Conservation (phyloP, 805 yeast genomes). For the Lipomyces sp. region DNA sequence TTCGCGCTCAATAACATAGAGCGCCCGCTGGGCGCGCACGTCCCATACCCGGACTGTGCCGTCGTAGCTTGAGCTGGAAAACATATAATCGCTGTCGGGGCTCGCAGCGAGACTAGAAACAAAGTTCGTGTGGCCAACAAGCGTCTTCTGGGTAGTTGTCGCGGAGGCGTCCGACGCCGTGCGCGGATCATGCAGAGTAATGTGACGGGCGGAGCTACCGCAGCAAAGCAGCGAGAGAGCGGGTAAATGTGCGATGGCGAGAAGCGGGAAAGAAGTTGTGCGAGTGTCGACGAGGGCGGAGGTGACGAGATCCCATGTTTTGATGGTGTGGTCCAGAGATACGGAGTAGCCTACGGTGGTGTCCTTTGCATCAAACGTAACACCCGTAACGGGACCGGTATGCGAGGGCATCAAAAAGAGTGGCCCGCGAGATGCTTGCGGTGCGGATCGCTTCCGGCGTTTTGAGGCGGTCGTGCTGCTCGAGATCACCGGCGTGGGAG, state of each 20-base stretch:
- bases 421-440: slow-evolving; percentile 78
- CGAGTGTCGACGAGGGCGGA: slow-evolving; percentile 81
- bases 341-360: slow-evolving; percentile 85
- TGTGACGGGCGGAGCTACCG: slow-evolving; percentile 98
- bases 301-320: slow-evolving; percentile 95
- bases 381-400: slow-evolving; percentile 81
- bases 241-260: slow-evolving; percentile 69
- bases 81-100: slow-evolving; percentile 76
- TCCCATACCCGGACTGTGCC: slow-evolving; percentile 97
- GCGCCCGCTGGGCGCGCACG: slow-evolving; percentile 64
- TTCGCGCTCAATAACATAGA: slow-evolving; percentile 80
- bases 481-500: slow-evolving; percentile 36
- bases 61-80: slow-evolving; percentile 92
- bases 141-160: slow-evolving; percentile 61
- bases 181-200: slow-evolving; percentile 90
- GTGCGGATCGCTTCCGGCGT: slow-evolving; percentile 78
- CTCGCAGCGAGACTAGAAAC: slow-evolving; percentile 73
- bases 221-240: slow-evolving; percentile 70
- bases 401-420: slow-evolving; percentile 77
- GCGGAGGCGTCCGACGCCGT: slow-evolving; percentile 45
- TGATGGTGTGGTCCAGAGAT: slow-evolving; percentile 90
- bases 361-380: slow-evolving; percentile 70
- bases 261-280: slow-evolving; percentile 77
- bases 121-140: slow-evolving; percentile 87
- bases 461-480: slow-evolving; percentile 72